Percentiles rank a stretch among this genome's conserved stretches.
phyloP scores from a whole-genome alignment of 768 basidiomycete genomes.

The Jaapia argillacea region DNA sequence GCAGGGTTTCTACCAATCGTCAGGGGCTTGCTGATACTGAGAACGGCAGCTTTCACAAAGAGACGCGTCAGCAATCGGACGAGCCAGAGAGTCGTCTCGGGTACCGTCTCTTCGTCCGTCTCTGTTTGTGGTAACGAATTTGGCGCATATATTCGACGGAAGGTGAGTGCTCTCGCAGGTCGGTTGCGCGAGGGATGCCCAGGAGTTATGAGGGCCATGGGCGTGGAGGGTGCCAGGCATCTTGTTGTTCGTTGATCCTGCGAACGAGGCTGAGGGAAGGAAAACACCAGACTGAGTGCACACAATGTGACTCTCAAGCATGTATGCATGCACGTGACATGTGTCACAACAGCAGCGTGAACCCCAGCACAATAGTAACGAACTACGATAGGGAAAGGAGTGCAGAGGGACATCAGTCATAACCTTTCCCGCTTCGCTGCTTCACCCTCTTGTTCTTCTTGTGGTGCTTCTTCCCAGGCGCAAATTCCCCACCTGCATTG shows the following conservation, averaged over 20 bases:
- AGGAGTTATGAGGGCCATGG: background rate
- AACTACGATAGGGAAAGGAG: too few relatives aligned
- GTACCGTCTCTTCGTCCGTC: slow-evolving; percentile 61
- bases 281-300: background rate
- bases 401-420: too few relatives aligned
- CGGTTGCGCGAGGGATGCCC: background rate
- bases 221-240: background rate
- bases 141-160: slow-evolving; percentile 52
- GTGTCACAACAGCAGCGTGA: too few relatives aligned
- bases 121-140: slow-evolving; percentile 47
- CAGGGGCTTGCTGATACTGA: slow-evolving; percentile 53
- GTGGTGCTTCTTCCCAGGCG: slow-evolving; percentile 68
- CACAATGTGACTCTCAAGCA: too few relatives aligned
- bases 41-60: slow-evolving; percentile 45
- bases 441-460: slow-evolving; percentile 77
- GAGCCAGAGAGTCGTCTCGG: background rate
- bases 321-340: too few relatives aligned
- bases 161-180: background rate
- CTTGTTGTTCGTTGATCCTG: background rate
- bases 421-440: slow-evolving; percentile 88
- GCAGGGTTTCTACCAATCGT: slow-evolving; percentile 66
- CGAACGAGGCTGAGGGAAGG: background rate
- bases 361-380: too few relatives aligned
- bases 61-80: background rate
- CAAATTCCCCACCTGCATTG: slow-evolving; percentile 22